Evolutionary conservation across 2,329 filamentous ascomycete species (phyloP).

Genomic region (Pseudocercospora ulei): DNA sequence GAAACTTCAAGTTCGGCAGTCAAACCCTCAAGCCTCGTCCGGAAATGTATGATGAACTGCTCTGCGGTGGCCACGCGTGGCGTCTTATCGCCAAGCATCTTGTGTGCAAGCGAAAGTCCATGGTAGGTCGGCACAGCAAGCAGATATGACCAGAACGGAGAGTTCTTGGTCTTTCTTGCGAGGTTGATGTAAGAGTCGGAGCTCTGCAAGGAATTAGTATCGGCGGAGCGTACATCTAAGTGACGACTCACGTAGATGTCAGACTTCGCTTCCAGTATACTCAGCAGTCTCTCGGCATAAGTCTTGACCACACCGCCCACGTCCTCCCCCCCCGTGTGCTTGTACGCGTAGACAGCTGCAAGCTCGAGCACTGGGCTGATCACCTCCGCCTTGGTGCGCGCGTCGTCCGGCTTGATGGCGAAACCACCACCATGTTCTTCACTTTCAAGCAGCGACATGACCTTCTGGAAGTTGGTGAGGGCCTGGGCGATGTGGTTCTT

Average conservation of each 20-base stretch:
- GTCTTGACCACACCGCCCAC: slow-evolving; percentile 35
- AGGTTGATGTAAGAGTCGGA: background rate
- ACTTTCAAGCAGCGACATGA: slow-evolving; percentile 38
- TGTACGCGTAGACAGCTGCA: slow-evolving; percentile 36
- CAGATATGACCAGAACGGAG: slow-evolving; percentile 27
- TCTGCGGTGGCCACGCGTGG: slow-evolving; percentile 22
- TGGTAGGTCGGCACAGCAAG: slow-evolving; percentile 37
- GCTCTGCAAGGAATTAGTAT: background rate
- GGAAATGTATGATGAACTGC: slow-evolving; percentile 26
- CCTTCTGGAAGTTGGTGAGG: slow-evolving; percentile 34
- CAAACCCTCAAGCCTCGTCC: slow-evolving; percentile 22
- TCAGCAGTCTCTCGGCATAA: slow-evolving; percentile 37
- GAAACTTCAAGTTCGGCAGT: slow-evolving; percentile 25
- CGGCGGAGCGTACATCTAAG: background rate
- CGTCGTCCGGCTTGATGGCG: slow-evolving; percentile 25
- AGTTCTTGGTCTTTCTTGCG: background rate
- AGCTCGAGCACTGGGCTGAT: slow-evolving; percentile 40
- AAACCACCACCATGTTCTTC: slow-evolving; percentile 34
- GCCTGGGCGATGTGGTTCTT: slow-evolving; percentile 35
- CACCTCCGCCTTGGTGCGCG: slow-evolving; percentile 33
- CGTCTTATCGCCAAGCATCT: slow-evolving; percentile 36
- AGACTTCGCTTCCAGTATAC: slow-evolving; percentile 21
- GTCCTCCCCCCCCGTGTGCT: slow-evolving; percentile 31
- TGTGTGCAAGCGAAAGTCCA: slow-evolving; percentile 38
- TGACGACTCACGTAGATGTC: slow-evolving; percentile 12